These are phyloP conservation scores for Fragosphaeria purpurea DNA, from an alignment of 2,329 filamentous ascomycete genomes.

Conservation along the genomic window DNA sequence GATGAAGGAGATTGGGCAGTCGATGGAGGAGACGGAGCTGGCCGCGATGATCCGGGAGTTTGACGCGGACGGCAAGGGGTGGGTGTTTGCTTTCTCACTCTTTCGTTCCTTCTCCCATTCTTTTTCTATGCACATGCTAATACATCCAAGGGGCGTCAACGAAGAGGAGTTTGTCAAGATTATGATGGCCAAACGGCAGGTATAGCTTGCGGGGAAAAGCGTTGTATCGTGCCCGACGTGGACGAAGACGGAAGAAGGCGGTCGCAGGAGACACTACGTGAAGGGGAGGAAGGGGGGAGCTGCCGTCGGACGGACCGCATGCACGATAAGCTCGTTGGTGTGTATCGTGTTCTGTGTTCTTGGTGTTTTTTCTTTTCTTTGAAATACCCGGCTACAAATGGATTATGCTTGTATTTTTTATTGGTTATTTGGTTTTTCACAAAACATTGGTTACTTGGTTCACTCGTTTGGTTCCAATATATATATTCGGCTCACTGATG, in stretches of 20 bases:
- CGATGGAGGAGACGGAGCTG: conserved; percentile 84
- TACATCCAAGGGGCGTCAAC: conserved; percentile 41
- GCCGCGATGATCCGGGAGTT: conserved; percentile 97
- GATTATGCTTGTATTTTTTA: not conserved
- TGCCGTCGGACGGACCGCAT: no score
- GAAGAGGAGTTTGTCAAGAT: conserved; percentile 60
- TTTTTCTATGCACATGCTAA: not conserved
- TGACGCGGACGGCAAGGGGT: conserved; percentile 82
- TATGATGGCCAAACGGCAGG: conserved; percentile 33
- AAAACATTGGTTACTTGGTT: no score
- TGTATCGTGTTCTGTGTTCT: not conserved
- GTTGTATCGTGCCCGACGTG: not conserved
- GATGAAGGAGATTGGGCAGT: conserved; percentile 84
- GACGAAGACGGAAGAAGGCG: no score
- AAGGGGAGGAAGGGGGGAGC: no score
- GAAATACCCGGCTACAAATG: conserved; percentile 8
- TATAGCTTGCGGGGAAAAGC: not conserved
- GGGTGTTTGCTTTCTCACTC: not conserved
- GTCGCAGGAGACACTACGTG: no score
- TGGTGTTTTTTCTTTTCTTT: not conserved
- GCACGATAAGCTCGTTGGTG: no score
- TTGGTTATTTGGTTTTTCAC: not conserved
- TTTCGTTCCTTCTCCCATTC: no score
- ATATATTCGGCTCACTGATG: no score
- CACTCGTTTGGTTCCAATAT: no score